These are phyloP conservation scores for Teratosphaeria viscida DNA, from an alignment of 2,329 filamentous ascomycete species.

Conservation along the genomic window DNA sequence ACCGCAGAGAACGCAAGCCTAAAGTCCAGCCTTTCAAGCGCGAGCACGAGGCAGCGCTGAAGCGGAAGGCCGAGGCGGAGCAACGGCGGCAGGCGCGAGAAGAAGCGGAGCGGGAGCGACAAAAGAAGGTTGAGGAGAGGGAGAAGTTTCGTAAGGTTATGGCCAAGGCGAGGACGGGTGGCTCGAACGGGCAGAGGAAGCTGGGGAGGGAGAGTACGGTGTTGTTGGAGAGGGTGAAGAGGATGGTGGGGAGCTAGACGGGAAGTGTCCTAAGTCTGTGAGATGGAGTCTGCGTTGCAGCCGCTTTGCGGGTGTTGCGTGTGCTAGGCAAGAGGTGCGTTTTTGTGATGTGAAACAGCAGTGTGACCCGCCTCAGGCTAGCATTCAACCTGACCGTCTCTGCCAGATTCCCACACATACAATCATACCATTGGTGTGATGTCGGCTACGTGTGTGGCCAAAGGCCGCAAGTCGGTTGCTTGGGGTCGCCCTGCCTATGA, in stretches of 20 bases:
- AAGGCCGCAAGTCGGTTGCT: too few relatives aligned
- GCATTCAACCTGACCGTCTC: too few relatives aligned
- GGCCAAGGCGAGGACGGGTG: conserved; percentile 50
- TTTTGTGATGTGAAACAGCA: too few relatives aligned
- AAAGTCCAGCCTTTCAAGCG: conserved; percentile 36
- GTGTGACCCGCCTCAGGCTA: too few relatives aligned
- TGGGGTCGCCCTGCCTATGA: too few relatives aligned
- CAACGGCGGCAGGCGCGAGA: conserved; percentile 48
- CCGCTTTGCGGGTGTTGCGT: too few relatives aligned
- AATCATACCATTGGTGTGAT: too few relatives aligned
- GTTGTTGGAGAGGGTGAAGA: conserved; percentile 67
- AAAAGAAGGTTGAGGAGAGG: conserved; percentile 47
- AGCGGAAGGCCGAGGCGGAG: conserved; percentile 53
- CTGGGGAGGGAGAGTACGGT: conserved; percentile 71
- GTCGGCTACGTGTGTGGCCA: too few relatives aligned
- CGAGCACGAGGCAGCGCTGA: conserved; percentile 37
- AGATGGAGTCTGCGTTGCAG: too few relatives aligned
- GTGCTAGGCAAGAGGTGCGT: too few relatives aligned
- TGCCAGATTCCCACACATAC: too few relatives aligned
- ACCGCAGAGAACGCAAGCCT: conserved; percentile 26
- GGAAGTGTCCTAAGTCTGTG: not conserved
- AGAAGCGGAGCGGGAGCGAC: conserved; percentile 52
- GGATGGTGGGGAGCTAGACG: conserved; percentile 45
- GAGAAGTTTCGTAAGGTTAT: conserved; percentile 60
- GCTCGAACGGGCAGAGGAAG: conserved; percentile 62